Evolutionary conservation across 208 protist genomes (phyloP), one percentile per base, ranked within the genome.

Genomic region (Wallacemonas sp.): DNA sequence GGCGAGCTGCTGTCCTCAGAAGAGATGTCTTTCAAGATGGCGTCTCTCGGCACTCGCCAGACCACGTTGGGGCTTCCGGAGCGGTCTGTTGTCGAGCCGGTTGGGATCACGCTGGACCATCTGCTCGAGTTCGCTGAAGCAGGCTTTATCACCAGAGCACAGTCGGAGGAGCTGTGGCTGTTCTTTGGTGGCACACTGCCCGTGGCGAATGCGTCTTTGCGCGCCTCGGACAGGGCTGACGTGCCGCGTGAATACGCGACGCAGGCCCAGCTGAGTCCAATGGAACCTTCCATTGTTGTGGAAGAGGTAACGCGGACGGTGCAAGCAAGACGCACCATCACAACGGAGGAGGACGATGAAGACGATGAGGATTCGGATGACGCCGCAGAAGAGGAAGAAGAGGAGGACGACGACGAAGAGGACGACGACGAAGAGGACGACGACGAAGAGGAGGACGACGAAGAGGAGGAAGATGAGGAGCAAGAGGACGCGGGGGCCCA

Each of bases 71-170:
- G 79, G 21, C 62, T 91, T 19, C 62, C 75, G 0, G 61, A 82
- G 41, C 80, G 34, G 55, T 77, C 19, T 49, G 83, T 66, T 5
- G 61, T 59, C 17, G 38, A 58, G 51, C 80, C 86, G 19, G 80
- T 93, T 1, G 75, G 82, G 19, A 91, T 95, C 39, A 70, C 82
- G 47, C 82, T 86, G 49, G 72, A 79, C 14, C 86, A 95, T 61
- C 72, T 95, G 15, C 58, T 79, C 15, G 80, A 93, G 55, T 95
- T 95, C 66, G 81, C 82, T 0, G 72, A 88, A 55, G 86, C 85
- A 21, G 77, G 91, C 45, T 89, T 95, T 34, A 92, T 95, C 47
- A 93, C 90, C 2, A 55, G 76, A 19, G 45, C 45, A 24, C 86
- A 95, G 62, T 84, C 90, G 17, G 77, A 90, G 71, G 67, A 53